Base-by-base conservation (phyloP, 2,329 filamentous ascomycete genomes). In the Myriangium duriaei region DNA sequence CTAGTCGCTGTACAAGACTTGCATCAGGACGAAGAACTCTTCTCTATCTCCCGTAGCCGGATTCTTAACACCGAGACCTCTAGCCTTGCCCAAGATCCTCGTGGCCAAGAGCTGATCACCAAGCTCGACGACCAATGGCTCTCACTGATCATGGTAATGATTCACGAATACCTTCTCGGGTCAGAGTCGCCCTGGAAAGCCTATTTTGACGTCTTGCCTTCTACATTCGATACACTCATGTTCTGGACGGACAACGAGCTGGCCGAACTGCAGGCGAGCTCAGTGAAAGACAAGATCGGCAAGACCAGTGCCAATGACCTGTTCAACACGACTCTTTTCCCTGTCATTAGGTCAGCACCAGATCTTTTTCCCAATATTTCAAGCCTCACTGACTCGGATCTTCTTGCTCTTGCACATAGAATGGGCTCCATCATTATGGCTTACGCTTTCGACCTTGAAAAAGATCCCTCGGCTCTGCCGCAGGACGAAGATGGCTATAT, bases 351-450 rank as follows among this genome's bases (percentile, higher is more conserved):
- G 50, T 17, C 76, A 67, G 37, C 72, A 65, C 13, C 72, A 59
- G 3, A 68, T 65, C 41, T 69, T 55, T 45, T 71, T 59, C 1
- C 65, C 67, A 12, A 13, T 5, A 11, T 30, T 2, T 62, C 51
- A 47, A 57, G 51, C 45, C 57, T 48, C 40, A 56, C 39, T 48
- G 64, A 69, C 39, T 60, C 64, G 39, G 57, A 66, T 15, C 58
- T 78, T 10, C 51, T 79, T 3, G 50, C 60, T 11, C 56, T 76
- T 12, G 80, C 81, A 37, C 85, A 93, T 55, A 70, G 75, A 6
- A 87, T 93, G 78, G 86, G 82, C 1, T 87, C 80, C 43, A 76
- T 81, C 11, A 88, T 94, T 47, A 92, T 94, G 85, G 80, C 85
- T 0, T 94, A 93, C 54, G 85, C 85, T 0, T 94, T 94, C 54